Evolutionary conservation across 148 eudicot genomes (phyloP), one percentile per base, ranked within the genome.

Genomic region (Vaccinium myrtillus): DNA sequence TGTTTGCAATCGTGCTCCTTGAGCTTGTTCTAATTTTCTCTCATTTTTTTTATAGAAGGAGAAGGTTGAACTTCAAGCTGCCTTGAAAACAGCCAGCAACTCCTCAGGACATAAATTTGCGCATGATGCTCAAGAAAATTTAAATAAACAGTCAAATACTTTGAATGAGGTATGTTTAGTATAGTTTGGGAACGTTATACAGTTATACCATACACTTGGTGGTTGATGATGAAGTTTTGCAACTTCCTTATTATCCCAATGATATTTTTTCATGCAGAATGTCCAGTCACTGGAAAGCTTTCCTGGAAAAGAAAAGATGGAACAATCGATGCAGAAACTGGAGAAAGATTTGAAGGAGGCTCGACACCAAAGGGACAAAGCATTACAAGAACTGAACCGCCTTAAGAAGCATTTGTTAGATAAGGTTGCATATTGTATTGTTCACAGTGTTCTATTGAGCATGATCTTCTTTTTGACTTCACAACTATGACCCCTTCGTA

Each of bases 401-500:
- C 98, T 97, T 53, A 97, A 97, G 91, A 95, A 97, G 90, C 99
- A 97, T 87, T 94, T 97, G 82, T 87, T 97, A 80, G 96, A 97
- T 77, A 97, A 97, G 99, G 99, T 96, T 85, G 46, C 46, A 15
- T 61, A 39, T 55, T 61, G 59, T 55, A 25, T n/a, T 67, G 50
- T 71, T 55, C 48, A 49, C 61, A 65, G 21, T 25, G 80, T 46
- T 63, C 55, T 74, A 10, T 39, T 82, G 77, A 49, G 48, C 75
- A 61, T 81, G 21, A 54, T 55, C 25, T 50, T 50, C 36, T 32
- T 58, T 58, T 19, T 13, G 3, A 4, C 25, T 43, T 21, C 1
- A 55, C 50, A 36, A 27, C 30, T 43, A 30, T 81, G 58, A 82
- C 50, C 50, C 75, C 46, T 50, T 7, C 8, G 16, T 49, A n/a